Evolutionary conservation across 768 basidiomycete genomes (phyloP).

Genomic region (Amanita pallidorosea): DNA sequence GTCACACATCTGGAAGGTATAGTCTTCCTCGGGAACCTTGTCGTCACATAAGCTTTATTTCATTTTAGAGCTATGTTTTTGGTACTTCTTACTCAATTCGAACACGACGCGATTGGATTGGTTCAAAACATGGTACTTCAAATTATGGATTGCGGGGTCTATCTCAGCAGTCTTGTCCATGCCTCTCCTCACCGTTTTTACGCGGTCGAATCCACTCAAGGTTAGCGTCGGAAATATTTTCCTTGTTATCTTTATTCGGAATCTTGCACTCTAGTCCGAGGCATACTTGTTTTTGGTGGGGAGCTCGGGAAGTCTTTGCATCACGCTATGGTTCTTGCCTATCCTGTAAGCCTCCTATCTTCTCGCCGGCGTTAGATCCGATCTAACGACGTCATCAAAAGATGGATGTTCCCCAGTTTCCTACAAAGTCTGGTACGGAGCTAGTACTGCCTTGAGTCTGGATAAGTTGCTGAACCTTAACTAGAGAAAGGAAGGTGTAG

Average conservation of each 20-base stretch:
- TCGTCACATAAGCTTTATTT: neutral
- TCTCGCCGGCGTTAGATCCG: neutral
- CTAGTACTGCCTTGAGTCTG: neutral
- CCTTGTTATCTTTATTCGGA: slow-evolving; percentile 4
- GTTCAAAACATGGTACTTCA: slow-evolving; percentile 72
- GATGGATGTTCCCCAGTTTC: slow-evolving; percentile 61
- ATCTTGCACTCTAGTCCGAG: slow-evolving; percentile 40
- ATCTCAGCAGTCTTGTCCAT: slow-evolving; percentile 47
- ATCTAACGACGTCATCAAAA: slow-evolving; percentile 14
- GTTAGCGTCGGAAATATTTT: slow-evolving; percentile 23
- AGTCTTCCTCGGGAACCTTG: neutral
- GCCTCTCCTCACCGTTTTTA: slow-evolving; percentile 60
- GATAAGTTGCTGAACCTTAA: neutral
- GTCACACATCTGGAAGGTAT: slow-evolving; percentile 74
- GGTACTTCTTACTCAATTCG: slow-evolving; percentile 73
- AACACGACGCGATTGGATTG: slow-evolving; percentile 55
- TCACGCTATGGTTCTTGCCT: slow-evolving; percentile 70
- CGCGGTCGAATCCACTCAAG: slow-evolving; percentile 45
- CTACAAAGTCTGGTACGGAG: slow-evolving; percentile 43
- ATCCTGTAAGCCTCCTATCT: slow-evolving; percentile 38
- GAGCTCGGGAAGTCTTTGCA: slow-evolving; percentile 51
- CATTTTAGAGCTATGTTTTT: slow-evolving; percentile 67
- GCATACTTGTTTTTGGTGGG: slow-evolving; percentile 63
- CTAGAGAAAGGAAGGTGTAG: slow-evolving; percentile 54
- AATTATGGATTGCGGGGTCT: slow-evolving; percentile 61